Base-by-base conservation (phyloP, 176 grass and related monocot genomes). In the Hsuehochloa calcarea region DNA sequence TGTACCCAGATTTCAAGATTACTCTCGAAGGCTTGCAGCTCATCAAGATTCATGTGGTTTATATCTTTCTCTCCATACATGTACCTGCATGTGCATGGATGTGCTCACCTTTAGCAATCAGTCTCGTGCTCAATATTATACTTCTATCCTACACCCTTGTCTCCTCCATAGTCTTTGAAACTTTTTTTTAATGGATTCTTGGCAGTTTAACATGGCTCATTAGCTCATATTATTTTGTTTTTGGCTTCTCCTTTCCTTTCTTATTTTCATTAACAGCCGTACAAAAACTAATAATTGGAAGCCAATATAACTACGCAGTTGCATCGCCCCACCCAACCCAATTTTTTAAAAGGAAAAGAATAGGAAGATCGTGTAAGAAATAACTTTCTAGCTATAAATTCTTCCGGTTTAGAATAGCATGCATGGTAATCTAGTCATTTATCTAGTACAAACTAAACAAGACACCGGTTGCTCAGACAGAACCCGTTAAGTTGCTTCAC, bases 11-110 rank as follows among this genome's bases (percentile, higher is more conserved):
- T 81, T 83, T 94, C 93, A 87, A 99, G 84, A 66, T 87, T 93
- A 55, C 49, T 90, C 87, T 99, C 96, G 37, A 99, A 70, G 80
- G 72, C 27, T 88, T 92, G 91, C 70, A 99, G 72, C 81, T 99
- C 88, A 63, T 85, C 45, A 51, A 99, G 80, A 78, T 83, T 94
- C 90, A 99, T 90, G 61, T 89, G 75, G 27, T 74, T 80, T 81
- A 56, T 47, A 51, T 65, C 59, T 64, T 37, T 83, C 20, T 66
- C 84, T 86, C 93, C 93, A 82, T 88, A 77, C 81, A 92, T 89
- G 74, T 89, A 89, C 84, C 93, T 96, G 70, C 76, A 86, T 78
- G 72, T 96, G 70, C 76, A 86, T 78, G 72, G n/a, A 78, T 78
- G 35, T 59, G 10, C 20, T 72, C 66, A 27, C 37, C 8, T 77